Conservation (phyloP, 768 basidiomycete species). For the Xerocomus spinulosus region DNA sequence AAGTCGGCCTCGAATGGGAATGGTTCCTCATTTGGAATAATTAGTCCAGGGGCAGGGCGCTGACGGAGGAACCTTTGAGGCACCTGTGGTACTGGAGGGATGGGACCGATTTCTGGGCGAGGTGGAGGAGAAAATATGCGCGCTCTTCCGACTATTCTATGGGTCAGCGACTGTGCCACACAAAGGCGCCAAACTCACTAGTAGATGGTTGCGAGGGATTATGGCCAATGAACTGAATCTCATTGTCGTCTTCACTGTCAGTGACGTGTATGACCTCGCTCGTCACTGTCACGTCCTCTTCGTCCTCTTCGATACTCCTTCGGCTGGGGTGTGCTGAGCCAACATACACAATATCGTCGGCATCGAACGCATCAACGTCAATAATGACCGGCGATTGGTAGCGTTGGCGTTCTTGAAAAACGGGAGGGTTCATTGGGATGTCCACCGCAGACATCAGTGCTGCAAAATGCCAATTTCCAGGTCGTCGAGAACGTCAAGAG, state of each 20-base stretch:
- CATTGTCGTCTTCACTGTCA: constrained; percentile 40
- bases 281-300: constrained; percentile 13
- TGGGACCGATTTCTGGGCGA: constrained; percentile 32
- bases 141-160: constrained; percentile 14
- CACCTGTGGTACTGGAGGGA: constrained; percentile 56
- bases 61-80: constrained; percentile 38
- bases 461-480: constrained; percentile 1
- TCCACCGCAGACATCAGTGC: constrained; percentile 20
- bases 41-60: constrained; percentile 36
- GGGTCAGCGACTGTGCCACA: neutral
- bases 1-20: constrained; percentile 47
- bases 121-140: constrained; percentile 48
- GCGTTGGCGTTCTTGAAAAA: constrained; percentile 10
- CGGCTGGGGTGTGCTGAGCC: constrained; percentile 21
- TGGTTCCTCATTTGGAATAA: constrained; percentile 49
- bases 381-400: constrained; percentile 34
- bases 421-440: constrained; percentile 1
- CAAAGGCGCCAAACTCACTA: constrained; percentile 11
- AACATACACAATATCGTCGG: constrained; percentile 29
- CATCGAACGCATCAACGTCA: constrained; percentile 41
- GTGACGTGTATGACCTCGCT: constrained; percentile 32
- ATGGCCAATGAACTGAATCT: constrained; percentile 26
- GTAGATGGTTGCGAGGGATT: constrained; percentile 17
- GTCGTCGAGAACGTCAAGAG: constrained; percentile 21
- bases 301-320: constrained; percentile 24